These are phyloP conservation scores for Picochlorum sp. DNA, from an alignment of 139 green algal species.

Conservation along the genomic window DNA sequence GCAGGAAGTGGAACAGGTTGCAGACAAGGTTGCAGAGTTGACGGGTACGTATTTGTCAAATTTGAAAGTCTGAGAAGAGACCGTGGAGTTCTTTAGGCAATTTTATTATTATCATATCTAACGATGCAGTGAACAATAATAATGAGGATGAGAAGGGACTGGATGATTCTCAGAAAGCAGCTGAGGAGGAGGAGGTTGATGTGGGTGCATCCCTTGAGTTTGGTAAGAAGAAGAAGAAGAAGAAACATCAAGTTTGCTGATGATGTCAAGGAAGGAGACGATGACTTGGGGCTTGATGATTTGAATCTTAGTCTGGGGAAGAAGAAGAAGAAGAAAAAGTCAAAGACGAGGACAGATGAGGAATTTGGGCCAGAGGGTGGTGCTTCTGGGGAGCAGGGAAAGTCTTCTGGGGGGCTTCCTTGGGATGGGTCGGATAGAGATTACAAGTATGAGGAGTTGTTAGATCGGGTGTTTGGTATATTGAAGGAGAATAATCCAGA, in stretches of 20 bases:
- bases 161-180: background rate
- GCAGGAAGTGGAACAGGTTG: slow-evolving; percentile 16
- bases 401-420: slow-evolving; percentile 29
- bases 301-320: slow-evolving; percentile 40
- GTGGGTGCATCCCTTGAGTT: slow-evolving; percentile 28
- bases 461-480: slow-evolving; percentile 94
- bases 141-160: background rate
- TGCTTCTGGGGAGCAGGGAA: slow-evolving; percentile 16
- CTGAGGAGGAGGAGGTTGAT: slow-evolving; percentile 18
- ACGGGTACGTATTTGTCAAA: slow-evolving; percentile 6
- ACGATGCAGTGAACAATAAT: background rate
- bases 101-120: too few relatives aligned
- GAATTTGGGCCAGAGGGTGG: slow-evolving; percentile 25
- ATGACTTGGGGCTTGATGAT: slow-evolving; percentile 15
- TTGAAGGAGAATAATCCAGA: slow-evolving; percentile 93
- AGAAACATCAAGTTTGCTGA: slow-evolving; percentile 13
- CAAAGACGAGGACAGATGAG: slow-evolving; percentile 24
- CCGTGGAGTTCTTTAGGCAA: too few relatives aligned
- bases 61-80: background rate
- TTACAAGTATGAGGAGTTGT: slow-evolving; percentile 95
- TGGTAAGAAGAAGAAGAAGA: slow-evolving; percentile 52
- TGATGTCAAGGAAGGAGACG: slow-evolving; percentile 10
- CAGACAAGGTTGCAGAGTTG: slow-evolving; percentile 16
- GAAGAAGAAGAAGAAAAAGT: slow-evolving; percentile 81
- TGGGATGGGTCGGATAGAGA: slow-evolving; percentile 92